Evolutionary conservation across 441 rosid genomes (phyloP).

Genomic region (Kokia cookei): DNA sequence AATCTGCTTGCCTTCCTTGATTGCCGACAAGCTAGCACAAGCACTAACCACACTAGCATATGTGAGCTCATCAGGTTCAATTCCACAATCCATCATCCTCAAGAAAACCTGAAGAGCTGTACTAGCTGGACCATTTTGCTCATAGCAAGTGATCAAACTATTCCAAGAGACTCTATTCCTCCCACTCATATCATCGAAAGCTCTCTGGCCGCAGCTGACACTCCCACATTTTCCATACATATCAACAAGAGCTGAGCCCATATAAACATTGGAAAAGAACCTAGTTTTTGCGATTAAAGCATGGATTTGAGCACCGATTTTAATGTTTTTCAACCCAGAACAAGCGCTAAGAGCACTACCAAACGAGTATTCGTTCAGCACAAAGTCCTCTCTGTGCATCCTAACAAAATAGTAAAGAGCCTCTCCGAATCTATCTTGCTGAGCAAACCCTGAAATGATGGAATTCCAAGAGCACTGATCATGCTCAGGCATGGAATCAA

Average conservation of each 20-base stretch:
- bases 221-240: constrained; percentile 71
- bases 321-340: constrained; percentile 36
- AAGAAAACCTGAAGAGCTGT: constrained; percentile 54
- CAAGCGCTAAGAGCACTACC: constrained; percentile 71
- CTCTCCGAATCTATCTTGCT: constrained; percentile 45
- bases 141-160: constrained; percentile 73
- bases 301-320: constrained; percentile 57
- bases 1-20: constrained; percentile 54
- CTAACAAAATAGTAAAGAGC: constrained; percentile 46
- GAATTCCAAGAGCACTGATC: constrained; percentile 84
- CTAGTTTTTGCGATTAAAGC: constrained; percentile 46
- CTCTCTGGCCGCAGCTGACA: constrained; percentile 43
- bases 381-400: constrained; percentile 52
- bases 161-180: constrained; percentile 80
- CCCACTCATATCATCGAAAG: constrained; percentile 48
- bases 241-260: constrained; percentile 74
- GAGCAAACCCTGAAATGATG: constrained; percentile 67
- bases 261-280: constrained; percentile 41
- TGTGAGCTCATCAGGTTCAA: constrained; percentile 65
- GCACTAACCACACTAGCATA: constrained; percentile 75
- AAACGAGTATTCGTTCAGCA: constrained; percentile 51
- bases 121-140: constrained; percentile 67
- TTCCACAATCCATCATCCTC: constrained; percentile 42
- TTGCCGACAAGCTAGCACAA: constrained; percentile 55
- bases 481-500: constrained; percentile 42